Evolutionary conservation across 306 rosid species (phyloP).

Genomic region (Prosopis cineraria): DNA sequence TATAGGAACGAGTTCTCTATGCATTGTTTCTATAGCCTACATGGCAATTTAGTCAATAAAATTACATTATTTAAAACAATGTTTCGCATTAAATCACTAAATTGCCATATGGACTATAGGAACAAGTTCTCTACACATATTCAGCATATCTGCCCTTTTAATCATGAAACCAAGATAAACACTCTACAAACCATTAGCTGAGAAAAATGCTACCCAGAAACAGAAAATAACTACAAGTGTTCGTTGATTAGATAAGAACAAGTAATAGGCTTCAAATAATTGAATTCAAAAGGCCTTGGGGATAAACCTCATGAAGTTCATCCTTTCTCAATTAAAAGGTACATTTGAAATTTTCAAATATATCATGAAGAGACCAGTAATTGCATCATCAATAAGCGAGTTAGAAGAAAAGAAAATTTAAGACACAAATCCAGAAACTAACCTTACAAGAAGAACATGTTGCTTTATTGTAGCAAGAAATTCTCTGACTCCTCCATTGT

Average conservation of each 20-base stretch:
- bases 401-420: slow-evolving; percentile 1
- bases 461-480: slow-evolving; percentile 96
- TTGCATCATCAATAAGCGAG: not conserved
- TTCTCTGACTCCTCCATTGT: slow-evolving; percentile 97
- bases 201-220: slow-evolving; percentile 17
- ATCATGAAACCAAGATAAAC: slow-evolving; percentile 14
- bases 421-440: slow-evolving; percentile 37
- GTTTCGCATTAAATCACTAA: not conserved
- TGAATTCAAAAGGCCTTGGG: not conserved
- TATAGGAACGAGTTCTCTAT: no score
- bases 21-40: no score
- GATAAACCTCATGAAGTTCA: slow-evolving; percentile 5
- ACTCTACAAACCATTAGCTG: slow-evolving; percentile 17
- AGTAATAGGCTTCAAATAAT: slow-evolving; percentile 6
- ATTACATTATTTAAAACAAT: no score
- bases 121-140: slow-evolving; percentile 15
- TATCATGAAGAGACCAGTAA: slow-evolving; percentile 19
- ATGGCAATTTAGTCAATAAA: no score
- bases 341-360: slow-evolving; percentile 9
- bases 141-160: slow-evolving; percentile 3
- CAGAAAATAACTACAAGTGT: not conserved
- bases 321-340: slow-evolving; percentile 2
- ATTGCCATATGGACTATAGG: not conserved
- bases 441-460: slow-evolving; percentile 89
- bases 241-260: not conserved